A percentile compares a stretch with the other conserved stretches of the same genome.
Conservation (phyloP, 257 asterid genomes). For the Solanum dulcamara region DNA sequence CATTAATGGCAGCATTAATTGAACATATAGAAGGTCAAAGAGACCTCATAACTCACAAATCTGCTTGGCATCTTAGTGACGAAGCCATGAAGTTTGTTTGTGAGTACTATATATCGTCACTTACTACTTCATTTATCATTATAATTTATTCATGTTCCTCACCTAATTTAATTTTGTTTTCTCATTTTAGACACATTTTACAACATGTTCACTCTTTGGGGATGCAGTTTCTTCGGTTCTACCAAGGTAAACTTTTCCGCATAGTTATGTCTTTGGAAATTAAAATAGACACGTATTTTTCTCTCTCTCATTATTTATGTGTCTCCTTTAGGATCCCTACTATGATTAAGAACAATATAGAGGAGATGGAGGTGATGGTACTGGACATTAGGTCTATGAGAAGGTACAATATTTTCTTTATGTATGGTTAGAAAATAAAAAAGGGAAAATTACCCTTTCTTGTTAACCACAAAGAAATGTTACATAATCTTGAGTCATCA, state of each 20-base stretch:
- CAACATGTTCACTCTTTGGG: conserved; percentile 86
- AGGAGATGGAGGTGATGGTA: conserved; percentile 81
- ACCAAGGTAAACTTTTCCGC: conserved; percentile 28
- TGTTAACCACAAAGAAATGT: neutral
- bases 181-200: conserved; percentile 45
- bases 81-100: conserved; percentile 57
- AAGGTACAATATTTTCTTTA: conserved; percentile 28
- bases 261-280: neutral
- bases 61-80: conserved; percentile 88
- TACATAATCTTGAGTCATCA: neutral
- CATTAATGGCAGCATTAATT: conserved; percentile 75
- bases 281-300: neutral
- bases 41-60: conserved; percentile 73
- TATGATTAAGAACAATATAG: conserved; percentile 75
- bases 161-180: neutral
- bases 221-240: conserved; percentile 81
- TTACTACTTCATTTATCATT: neutral
- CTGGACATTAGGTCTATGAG: conserved; percentile 86
- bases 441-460: neutral
- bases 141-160: too few relatives aligned
- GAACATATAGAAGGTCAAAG: conserved; percentile 78
- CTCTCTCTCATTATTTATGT: neutral
- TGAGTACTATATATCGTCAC: neutral
- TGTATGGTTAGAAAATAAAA: neutral
- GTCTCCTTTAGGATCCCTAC: conserved; percentile 54